Conservation (phyloP, 1,284 basidiomycete genomes). For the Ceratobasidium sp. region DNA sequence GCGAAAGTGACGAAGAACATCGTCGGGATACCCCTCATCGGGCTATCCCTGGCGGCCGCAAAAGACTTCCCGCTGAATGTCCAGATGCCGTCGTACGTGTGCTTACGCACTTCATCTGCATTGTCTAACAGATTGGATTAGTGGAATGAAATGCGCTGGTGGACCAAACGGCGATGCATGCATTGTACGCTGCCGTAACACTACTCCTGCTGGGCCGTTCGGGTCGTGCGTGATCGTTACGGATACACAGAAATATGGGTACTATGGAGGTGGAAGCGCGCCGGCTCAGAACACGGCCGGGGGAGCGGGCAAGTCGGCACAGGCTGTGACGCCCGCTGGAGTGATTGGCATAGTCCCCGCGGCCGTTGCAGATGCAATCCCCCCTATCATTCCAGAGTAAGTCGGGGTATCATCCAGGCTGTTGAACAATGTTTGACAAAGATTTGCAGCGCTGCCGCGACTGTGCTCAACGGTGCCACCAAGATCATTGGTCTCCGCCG, state of each 20-base stretch:
- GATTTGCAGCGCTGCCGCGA: slow-evolving; percentile 3
- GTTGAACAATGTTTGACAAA: neutral
- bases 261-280: neutral
- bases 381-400: neutral
- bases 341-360: slow-evolving; percentile 8
- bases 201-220: slow-evolving; percentile 44
- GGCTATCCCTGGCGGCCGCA: slow-evolving; percentile 51
- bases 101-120: neutral
- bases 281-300: neutral
- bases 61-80: slow-evolving; percentile 52
- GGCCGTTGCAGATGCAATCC: slow-evolving; percentile 6
- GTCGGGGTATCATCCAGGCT: neutral
- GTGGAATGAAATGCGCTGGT: slow-evolving; percentile 42
- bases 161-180: slow-evolving; percentile 42
- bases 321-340: neutral
- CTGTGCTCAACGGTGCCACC: neutral
- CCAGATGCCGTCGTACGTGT: slow-evolving; percentile 50
- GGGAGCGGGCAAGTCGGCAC: neutral
- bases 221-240: slow-evolving; percentile 41
- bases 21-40: slow-evolving; percentile 49
- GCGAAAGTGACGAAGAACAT: slow-evolving; percentile 52
- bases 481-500: neutral
- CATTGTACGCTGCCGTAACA: slow-evolving; percentile 43
- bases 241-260: neutral
- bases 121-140: neutral